A percentile compares a stretch with the other conserved stretches of the same genome.
phyloP scores from a whole-genome alignment of 164 flowering plant genomes.

The Chimonanthus praecox region DNA sequence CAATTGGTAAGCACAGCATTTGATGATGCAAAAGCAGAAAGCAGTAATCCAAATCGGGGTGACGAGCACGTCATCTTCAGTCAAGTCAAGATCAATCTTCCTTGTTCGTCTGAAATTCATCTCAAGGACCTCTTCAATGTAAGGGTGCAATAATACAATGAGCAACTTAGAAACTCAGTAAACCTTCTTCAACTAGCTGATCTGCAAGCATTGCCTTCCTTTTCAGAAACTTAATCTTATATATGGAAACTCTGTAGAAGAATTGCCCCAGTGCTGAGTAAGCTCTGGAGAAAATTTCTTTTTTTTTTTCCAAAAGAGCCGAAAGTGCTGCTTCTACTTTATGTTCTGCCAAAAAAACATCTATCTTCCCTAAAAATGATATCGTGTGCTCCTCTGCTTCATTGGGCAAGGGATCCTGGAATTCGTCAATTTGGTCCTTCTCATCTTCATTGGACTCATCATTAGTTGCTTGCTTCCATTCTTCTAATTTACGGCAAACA shows the following conservation, averaged over 20 bases:
- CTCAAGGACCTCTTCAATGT: slow-evolving; percentile 86
- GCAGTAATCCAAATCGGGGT: slow-evolving; percentile 54
- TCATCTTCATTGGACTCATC: slow-evolving; percentile 25
- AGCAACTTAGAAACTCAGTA: slow-evolving; percentile 68
- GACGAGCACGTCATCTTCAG: slow-evolving; percentile 40
- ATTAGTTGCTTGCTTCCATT: slow-evolving; percentile 39
- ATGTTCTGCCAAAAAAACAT: slow-evolving; percentile 85
- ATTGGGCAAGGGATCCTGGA: slow-evolving; percentile 28
- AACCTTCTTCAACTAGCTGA: slow-evolving; percentile 55
- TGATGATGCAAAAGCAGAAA: slow-evolving; percentile 52
- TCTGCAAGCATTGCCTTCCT: slow-evolving; percentile 68
- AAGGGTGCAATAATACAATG: slow-evolving; percentile 76
- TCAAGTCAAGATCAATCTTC: slow-evolving; percentile 52
- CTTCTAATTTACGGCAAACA: slow-evolving; percentile 65
- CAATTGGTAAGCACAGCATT: slow-evolving; percentile 51
- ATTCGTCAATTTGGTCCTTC: slow-evolving; percentile 26
- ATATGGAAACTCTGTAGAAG: slow-evolving; percentile 47
- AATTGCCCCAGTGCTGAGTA: slow-evolving; percentile 39
- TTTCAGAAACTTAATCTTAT: slow-evolving; percentile 48
- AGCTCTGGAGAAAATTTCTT: slow-evolving; percentile 56
- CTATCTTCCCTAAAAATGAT: slow-evolving; percentile 66
- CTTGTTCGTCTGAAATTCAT: slow-evolving; percentile 77
- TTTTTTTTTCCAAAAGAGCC: slow-evolving; percentile 59
- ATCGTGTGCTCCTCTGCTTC: slow-evolving; percentile 33
- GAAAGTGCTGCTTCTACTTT: slow-evolving; percentile 73